phyloP scores from a whole-genome alignment of 202 grass and related monocot species.

The Cymbopogon flexuosus region DNA sequence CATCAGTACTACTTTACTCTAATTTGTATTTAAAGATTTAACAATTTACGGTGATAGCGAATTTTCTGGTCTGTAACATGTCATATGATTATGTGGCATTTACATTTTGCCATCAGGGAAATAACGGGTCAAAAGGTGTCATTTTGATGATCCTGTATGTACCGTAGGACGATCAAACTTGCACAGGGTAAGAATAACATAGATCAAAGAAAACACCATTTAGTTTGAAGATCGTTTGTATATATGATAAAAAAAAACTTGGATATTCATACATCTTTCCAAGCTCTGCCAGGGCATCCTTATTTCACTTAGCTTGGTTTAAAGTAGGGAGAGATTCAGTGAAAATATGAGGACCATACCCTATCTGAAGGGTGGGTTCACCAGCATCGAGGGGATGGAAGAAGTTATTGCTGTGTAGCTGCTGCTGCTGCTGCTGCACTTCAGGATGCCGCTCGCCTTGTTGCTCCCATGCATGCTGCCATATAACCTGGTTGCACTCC shows the following conservation, averaged over 20 bases:
- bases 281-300: neutral
- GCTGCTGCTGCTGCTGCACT: slow-evolving; percentile 30
- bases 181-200: neutral
- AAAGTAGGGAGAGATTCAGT: neutral
- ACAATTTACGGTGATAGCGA: neutral
- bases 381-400: slow-evolving; percentile 67
- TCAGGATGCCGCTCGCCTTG: slow-evolving; percentile 43
- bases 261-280: neutral
- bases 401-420: slow-evolving; percentile 50
- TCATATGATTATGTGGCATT: neutral
- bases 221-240: neutral
- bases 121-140: neutral
- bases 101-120: neutral
- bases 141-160: neutral
- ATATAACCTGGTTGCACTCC: slow-evolving; percentile 54
- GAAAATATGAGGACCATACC: slow-evolving; percentile 15
- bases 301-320: neutral
- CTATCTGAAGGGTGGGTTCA: slow-evolving; percentile 53
- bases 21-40: neutral
- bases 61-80: neutral
- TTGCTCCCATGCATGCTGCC: slow-evolving; percentile 59
- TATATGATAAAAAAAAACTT: neutral
- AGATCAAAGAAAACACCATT: neutral
- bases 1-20: neutral
- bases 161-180: no score